Base-by-base conservation (phyloP, 441 rosid species). In the Metrosideros polymorpha region DNA sequence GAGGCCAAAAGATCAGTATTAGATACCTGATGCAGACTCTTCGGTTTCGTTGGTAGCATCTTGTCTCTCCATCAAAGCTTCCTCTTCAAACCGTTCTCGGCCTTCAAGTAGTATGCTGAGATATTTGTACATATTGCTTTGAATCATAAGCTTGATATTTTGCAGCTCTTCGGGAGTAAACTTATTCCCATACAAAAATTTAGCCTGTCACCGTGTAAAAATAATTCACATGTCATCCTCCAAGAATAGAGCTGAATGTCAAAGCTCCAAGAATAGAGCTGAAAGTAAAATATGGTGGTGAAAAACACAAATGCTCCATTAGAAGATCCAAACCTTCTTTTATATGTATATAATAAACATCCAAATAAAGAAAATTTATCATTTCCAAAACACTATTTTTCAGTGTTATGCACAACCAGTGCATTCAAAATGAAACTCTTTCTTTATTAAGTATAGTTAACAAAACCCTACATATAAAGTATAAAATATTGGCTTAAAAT, bases 41-140 rank as follows among this genome's bases (percentile, higher is more conserved):
- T 89, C 90, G 82, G 88, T 90, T 87, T 91, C 94, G 89, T 92
- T 94, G 76, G 87, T 86, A 7, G 85, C 85, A 71, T 86, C 92
- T 83, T 86, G 88, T 86, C 89, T 91, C 89, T 85, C 93, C 87
- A 86, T 85, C 87, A 94, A 49, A 45, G 94, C 94, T 88, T 97
- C 99, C 92, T 98, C 99, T 92, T 98, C 99, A 91, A 98, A 98
- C 27, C 97, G 96, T 85, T 98, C 99, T 89, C 99, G 92, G 77
- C 98, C 99, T 92, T 98, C 99, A 22, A 98, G 98, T 90, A 98
- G 89, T 85, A 97, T 90, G 92, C 99, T 98, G 30, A 98, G 97
- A 89, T 98, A 98, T 91, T 95, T 92, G 88, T 97, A 98, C 98
- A 98, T 94, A 87, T 98, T 97, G 94, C 99, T 98, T 89, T 98